A percentile compares a stretch with the other conserved stretches of the same genome.
These are phyloP conservation scores for Primulina eburnea DNA, from an alignment of 257 asterid species.

Conservation along the genomic window DNA sequence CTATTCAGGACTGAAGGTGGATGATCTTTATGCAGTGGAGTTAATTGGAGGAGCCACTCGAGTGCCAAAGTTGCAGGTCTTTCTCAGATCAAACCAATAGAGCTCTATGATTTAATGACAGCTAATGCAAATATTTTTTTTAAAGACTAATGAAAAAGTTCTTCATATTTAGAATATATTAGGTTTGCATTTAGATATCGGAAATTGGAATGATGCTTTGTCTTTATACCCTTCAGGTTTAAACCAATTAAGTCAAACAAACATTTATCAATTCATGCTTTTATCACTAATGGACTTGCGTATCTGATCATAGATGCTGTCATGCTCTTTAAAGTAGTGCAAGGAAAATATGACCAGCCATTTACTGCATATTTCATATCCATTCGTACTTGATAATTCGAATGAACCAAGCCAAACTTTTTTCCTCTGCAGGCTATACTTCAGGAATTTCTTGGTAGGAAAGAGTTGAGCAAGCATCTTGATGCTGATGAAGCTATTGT, in stretches of 20 bases:
- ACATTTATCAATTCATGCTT: not conserved
- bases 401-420: slow-evolving; percentile 1
- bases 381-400: slow-evolving; percentile 16
- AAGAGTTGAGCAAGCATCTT: slow-evolving; percentile 88
- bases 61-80: slow-evolving; percentile 96
- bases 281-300: not conserved
- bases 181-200: slow-evolving; percentile 11
- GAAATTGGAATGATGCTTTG: slow-evolving; percentile 4
- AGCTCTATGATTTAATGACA: not conserved
- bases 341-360: not conserved
- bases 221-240: slow-evolving; percentile 1
- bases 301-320: slow-evolving; percentile 12
- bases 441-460: slow-evolving; percentile 93
- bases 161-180: slow-evolving; percentile 1
- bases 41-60: slow-evolving; percentile 99
- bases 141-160: not conserved
- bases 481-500: slow-evolving; percentile 98
- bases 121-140: not conserved
- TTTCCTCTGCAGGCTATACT: slow-evolving; percentile 70
- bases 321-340: slow-evolving; percentile 13
- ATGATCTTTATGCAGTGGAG: slow-evolving; percentile 89
- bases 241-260: not conserved
- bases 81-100: slow-evolving; percentile 14
- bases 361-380: slow-evolving; percentile 10
- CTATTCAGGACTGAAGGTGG: slow-evolving; percentile 66